Base-by-base conservation (phyloP, 1,139 yeast genomes). In the Zygosaccharomyces sapae region DNA sequence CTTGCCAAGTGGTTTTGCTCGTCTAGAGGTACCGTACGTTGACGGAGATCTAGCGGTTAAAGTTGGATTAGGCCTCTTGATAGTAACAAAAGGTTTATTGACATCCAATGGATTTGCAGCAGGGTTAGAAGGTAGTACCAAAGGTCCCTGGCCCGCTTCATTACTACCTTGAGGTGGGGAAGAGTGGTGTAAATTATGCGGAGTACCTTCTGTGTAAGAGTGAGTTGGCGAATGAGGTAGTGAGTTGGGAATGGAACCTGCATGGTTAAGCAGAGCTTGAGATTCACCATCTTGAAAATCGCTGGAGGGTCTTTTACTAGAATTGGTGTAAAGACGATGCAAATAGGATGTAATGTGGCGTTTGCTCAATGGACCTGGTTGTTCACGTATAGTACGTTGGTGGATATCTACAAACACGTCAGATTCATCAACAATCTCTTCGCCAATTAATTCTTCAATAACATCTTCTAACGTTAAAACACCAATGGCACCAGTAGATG, bases 381-480 rank as follows among this genome's bases (percentile, higher is more conserved):
- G 81, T 31, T 79, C 76, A 59, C 96, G 75, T 64, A 84, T 85
- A 61, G 89, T 88, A 10, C 57, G 87, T 86, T 86, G 86, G 67
- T 88, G 89, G 54, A 90, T 86, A 68, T 89, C 97, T 50, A 90
- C 79, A 63, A 86, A 90, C 22, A 90, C 97, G 65, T 92, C 98
- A n/a, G 90, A 81, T 67, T 92, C 98, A 65, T 92, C 98, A 44
- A 92, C 90, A 61, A 92, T 92, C 66, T 92, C 98, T 67, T 92
- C 97, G 48, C 98, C 98, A 68, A 92, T 92, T 57, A 92, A 75
- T 68, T 92, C 98, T 68, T 92, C 98, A 62, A 92, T 92, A 12
- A 92, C 97, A 66, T 92, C 98, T 68, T 92, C 98, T 52, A 92
- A 73, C 1, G 98, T 92, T 43, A 92, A 72, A 5, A 92, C 96